These are phyloP conservation scores for Wallacemonas collosoma DNA, from an alignment of 208 protist species.

Conservation along the genomic window DNA sequence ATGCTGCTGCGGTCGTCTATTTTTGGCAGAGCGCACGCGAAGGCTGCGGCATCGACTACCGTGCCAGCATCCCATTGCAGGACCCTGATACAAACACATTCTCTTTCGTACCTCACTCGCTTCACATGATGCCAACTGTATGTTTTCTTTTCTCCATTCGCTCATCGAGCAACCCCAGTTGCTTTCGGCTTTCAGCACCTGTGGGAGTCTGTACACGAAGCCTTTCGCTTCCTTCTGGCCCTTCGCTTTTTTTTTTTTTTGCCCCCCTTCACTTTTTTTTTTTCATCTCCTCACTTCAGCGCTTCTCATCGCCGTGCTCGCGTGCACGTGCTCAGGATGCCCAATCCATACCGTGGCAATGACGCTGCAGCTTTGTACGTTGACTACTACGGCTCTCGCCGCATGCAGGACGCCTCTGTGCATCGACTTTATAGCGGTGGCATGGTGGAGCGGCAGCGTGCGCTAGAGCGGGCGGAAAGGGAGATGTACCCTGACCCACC, in stretches of 20 bases:
- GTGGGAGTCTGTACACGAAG: too few species aligned
- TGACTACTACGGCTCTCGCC: slow-evolving; percentile 73
- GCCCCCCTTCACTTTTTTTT: not conserved
- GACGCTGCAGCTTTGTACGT: slow-evolving; percentile 70
- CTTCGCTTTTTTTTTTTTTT: not conserved
- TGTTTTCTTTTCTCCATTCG: too few species aligned
- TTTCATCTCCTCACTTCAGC: not conserved
- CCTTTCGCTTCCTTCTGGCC: too few species aligned
- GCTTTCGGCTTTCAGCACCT: too few species aligned
- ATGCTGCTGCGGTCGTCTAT: too few species aligned
- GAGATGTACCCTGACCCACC: slow-evolving; percentile 49
- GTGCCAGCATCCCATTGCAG: too few species aligned
- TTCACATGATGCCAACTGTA: too few species aligned
- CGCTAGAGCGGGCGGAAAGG: slow-evolving; percentile 41
- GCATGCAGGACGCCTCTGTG: slow-evolving; percentile 75
- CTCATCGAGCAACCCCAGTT: too few species aligned
- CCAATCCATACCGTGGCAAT: slow-evolving; percentile 68
- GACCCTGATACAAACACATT: too few species aligned
- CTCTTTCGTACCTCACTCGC: too few species aligned
- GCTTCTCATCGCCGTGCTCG: not conserved
- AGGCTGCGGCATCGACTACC: too few species aligned
- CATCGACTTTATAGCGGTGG: slow-evolving; percentile 67
- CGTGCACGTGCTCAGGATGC: slow-evolving; percentile 36
- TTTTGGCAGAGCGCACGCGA: too few species aligned
- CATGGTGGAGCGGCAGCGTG: slow-evolving; percentile 42